Percentiles rank a stretch among this genome's conserved stretches.
These are phyloP conservation scores for Coemansia sp. DNA, from an alignment of 371 early-diverging fungal genomes.

Conservation along the genomic window DNA sequence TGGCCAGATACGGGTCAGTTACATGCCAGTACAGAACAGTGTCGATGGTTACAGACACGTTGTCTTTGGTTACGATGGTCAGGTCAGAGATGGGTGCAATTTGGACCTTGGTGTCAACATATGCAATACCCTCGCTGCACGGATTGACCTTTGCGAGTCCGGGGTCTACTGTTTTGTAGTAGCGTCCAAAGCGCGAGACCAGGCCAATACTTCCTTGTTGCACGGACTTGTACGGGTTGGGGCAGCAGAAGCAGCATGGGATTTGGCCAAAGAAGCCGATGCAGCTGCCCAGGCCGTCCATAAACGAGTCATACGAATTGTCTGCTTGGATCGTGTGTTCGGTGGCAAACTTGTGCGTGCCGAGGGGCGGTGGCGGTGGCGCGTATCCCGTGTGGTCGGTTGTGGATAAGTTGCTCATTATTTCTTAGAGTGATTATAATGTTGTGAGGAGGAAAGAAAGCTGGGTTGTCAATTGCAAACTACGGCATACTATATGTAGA, in stretches of 20 bases:
- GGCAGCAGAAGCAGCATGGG: constrained; percentile 67
- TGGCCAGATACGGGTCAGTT: constrained; percentile 77
- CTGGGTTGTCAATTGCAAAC: too few species aligned
- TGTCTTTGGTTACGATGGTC: constrained; percentile 86
- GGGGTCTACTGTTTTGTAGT: constrained; percentile 84
- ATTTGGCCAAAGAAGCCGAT: constrained; percentile 57
- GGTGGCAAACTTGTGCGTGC: constrained; percentile 35
- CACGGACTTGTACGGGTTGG: constrained; percentile 74
- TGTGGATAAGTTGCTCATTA: too few species aligned
- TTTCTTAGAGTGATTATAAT: too few species aligned
- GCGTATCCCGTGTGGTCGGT: background rate
- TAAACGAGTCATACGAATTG: constrained; percentile 47
- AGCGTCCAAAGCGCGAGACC: constrained; percentile 77
- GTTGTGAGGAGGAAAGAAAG: too few species aligned
- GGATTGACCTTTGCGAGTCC: constrained; percentile 80
- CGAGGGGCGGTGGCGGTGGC: constrained; percentile 8
- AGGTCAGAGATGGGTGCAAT: constrained; percentile 73
- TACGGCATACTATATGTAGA: too few species aligned
- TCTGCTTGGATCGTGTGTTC: constrained; percentile 54
- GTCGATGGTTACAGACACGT: constrained; percentile 78
- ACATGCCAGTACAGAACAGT: constrained; percentile 84
- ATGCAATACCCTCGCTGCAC: constrained; percentile 63
- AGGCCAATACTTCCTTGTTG: constrained; percentile 68
- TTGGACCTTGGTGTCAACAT: constrained; percentile 76
- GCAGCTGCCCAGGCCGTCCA: constrained; percentile 51